These are phyloP conservation scores for Trichophyton mentagrophytes DNA, from an alignment of 2,329 filamentous ascomycete genomes.

Conservation along the genomic window DNA sequence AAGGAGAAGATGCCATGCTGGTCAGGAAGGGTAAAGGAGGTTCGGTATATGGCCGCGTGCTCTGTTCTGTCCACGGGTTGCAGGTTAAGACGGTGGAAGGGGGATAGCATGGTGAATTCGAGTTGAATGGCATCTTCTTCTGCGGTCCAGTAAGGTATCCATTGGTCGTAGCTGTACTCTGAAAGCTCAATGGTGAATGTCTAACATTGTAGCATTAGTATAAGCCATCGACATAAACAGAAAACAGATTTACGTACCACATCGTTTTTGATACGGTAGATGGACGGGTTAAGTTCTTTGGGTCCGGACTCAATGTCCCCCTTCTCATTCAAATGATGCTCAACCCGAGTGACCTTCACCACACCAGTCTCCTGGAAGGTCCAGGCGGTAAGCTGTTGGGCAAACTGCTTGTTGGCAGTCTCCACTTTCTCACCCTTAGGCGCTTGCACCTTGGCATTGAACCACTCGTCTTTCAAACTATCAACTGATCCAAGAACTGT, in stretches of 20 bases:
- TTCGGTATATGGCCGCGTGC: constrained; percentile 60
- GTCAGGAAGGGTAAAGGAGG: constrained; percentile 72
- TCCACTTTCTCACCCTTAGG: constrained; percentile 43
- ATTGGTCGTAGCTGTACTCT: constrained; percentile 65
- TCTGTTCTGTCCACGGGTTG: constrained; percentile 43
- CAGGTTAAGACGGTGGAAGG: constrained; percentile 81
- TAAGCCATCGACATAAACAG: not conserved
- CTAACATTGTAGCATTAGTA: constrained; percentile 33
- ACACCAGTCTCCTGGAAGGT: constrained; percentile 91
- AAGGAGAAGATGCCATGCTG: constrained; percentile 99
- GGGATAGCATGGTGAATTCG: constrained; percentile 97
- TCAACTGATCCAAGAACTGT: constrained; percentile 75
- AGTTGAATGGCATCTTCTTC: constrained; percentile 67
- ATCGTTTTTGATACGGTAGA: constrained; percentile 94
- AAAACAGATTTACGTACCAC: constrained; percentile 53
- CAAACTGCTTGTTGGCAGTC: constrained; percentile 74
- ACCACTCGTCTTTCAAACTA: constrained; percentile 79
- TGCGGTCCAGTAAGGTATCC: constrained; percentile 59
- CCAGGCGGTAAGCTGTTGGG: constrained; percentile 79
- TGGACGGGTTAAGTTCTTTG: constrained; percentile 56
- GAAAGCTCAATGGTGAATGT: constrained; percentile 80
- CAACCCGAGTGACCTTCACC: constrained; percentile 66
- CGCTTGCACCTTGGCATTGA: constrained; percentile 61
- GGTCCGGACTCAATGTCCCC: constrained; percentile 43
- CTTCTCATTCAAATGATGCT: constrained; percentile 54